Evolutionary conservation across 345 rosid species (phyloP), one percentile per base, ranked within the genome.

Genomic region (Salix brachista): DNA sequence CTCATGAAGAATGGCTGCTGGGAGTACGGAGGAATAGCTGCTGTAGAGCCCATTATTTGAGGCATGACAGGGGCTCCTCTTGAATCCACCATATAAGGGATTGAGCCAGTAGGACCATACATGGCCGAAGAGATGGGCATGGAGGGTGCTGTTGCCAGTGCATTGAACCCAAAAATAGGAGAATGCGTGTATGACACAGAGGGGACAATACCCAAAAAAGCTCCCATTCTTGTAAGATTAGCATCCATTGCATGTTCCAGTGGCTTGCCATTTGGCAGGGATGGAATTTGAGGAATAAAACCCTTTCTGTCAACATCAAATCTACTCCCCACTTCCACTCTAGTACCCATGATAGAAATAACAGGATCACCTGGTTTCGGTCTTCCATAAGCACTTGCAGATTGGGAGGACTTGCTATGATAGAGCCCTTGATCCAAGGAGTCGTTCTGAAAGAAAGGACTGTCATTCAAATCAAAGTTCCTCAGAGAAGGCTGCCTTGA

Each of bases 381-480:
- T 26, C 78, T 88, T 37, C 88, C 90, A 83, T 81, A 83, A 8
- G 82, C 69, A 60, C 69, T 68, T 44, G 77, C 41, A 78, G 67
- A 87, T 77, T 80, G 88, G 32, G 88, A 81, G 67, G 83, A 65
- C 60, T 60, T 84, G 69, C 84, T 78, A 37, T 44, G 73, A 81
- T 77, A 75, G 17, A 79, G 75, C 60, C 85, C 91, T 67, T 81
- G 92, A 70, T 92, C 92, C 26, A 84, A 83, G 78, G 86, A 78
- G 69, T 90, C 89, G 26, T 65, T 85, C 44, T 81, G 85, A 76
- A 80, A 77, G 68, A 74, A 78, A 10, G 99, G 97, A 58, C 87
- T 85, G 79, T 96, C 99, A 76, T 96, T 96, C 89, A 96, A 87
- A 89, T 96, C 97, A 73, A 96, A 85, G 82, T 88, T 94, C 87